Conservation (phyloP, 2,329 filamentous ascomycete species). For the Bipolaris oryzae region DNA sequence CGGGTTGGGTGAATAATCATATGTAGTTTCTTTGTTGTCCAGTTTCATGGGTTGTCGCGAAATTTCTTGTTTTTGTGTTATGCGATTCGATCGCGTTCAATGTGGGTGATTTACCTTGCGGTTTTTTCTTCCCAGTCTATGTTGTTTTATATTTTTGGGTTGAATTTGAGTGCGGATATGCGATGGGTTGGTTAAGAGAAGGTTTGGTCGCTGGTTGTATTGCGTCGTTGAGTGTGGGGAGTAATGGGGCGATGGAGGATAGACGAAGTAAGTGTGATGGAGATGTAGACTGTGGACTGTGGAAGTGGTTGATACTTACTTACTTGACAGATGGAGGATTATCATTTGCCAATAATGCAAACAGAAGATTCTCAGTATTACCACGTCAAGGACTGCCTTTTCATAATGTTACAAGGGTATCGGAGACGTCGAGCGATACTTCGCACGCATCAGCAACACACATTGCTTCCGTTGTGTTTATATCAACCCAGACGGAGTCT, state of each 20-base stretch:
- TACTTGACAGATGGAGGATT: conserved; percentile 1
- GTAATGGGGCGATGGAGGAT: background rate
- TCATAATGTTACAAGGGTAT: conserved; percentile 13
- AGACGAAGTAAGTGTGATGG: conserved; percentile 4
- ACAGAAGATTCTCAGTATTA: conserved; percentile 8
- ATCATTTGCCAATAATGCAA: background rate
- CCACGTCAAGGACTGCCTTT: conserved; percentile 10
- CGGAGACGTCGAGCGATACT: background rate
- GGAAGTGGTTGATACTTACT: background rate
- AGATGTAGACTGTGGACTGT: background rate
- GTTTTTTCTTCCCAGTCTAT: conserved; percentile 20
- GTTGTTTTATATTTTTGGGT: conserved; percentile 31
- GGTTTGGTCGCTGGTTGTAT: conserved; percentile 25
- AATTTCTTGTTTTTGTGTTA: conserved; percentile 22
- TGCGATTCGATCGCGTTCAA: background rate
- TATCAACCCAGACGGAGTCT: background rate
- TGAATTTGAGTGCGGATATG: conserved; percentile 23
- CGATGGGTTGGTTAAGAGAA: conserved; percentile 45
- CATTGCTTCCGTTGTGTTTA: background rate
- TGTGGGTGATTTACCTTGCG: conserved; percentile 24
- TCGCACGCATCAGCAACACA: background rate
- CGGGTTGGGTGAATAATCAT: conserved; percentile 27
- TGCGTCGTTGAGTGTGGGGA: conserved; percentile 5
- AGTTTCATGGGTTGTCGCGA: conserved; percentile 30
- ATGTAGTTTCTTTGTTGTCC: conserved; percentile 29